Percentiles rank a stretch among this genome's conserved stretches.
phyloP scores from a whole-genome alignment of 805 yeast species.

The Schizosaccharomyces japonicus region DNA sequence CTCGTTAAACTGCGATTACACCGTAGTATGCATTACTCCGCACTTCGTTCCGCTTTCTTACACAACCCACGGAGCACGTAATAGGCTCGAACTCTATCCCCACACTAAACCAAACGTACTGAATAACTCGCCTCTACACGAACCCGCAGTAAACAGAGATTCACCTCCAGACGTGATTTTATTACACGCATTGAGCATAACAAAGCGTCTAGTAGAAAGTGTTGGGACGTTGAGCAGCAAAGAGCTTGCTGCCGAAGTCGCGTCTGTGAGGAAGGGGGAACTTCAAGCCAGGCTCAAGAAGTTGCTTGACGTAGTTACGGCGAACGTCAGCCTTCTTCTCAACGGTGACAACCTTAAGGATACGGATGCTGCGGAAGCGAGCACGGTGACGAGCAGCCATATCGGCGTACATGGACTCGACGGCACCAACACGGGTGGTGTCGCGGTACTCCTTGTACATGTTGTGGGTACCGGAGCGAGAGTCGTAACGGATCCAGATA shows the following conservation, averaged over 20 bases:
- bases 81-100: too few relatives aligned
- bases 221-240: conserved; percentile 81
- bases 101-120: too few relatives aligned
- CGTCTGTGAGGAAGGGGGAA: conserved; percentile 99
- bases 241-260: conserved; percentile 40
- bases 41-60: too few relatives aligned
- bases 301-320: conserved; percentile 98
- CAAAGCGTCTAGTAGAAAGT: conserved; percentile 69
- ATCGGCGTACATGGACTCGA: conserved; percentile 94
- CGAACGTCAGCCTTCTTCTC: conserved; percentile 93
- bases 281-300: conserved; percentile 79
- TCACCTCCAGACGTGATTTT: too few relatives aligned
- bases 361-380: conserved; percentile 96
- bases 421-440: conserved; percentile 96
- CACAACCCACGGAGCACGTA: too few relatives aligned
- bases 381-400: conserved; percentile 99
- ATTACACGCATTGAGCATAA: too few relatives aligned
- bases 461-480: conserved; percentile 99
- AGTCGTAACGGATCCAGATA: conserved; percentile 99
- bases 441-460: conserved; percentile 99
- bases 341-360: conserved; percentile 96
- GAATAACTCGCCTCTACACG: too few relatives aligned
- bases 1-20: too few relatives aligned
- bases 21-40: too few relatives aligned
- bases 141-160: too few relatives aligned